phyloP scores from a whole-genome alignment of 495 filamentous ascomycete species.

The Pyrenopolyporus hunteri region DNA sequence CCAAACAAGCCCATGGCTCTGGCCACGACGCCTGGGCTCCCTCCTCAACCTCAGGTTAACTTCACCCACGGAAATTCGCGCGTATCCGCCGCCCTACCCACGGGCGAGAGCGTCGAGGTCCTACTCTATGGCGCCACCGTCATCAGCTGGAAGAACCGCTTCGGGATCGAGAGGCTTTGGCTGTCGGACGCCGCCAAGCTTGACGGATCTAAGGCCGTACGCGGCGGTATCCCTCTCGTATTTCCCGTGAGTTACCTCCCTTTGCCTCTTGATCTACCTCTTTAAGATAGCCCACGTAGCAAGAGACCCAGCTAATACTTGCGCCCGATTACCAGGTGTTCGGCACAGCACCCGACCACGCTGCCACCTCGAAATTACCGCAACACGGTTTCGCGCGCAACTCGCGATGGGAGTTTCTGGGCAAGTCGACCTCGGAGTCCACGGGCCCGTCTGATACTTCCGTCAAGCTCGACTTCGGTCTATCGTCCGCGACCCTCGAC shows the following conservation, averaged over 20 bases:
- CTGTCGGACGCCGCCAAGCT: slow-evolving; percentile 75
- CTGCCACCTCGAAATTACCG: slow-evolving; percentile 73
- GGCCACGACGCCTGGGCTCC: slow-evolving; percentile 66
- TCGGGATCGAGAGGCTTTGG: slow-evolving; percentile 86
- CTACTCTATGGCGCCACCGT: slow-evolving; percentile 92
- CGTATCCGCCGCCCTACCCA: slow-evolving; percentile 76
- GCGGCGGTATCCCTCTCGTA: slow-evolving; percentile 88
- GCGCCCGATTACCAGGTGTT: slow-evolving; percentile 68
- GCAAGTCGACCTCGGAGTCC: slow-evolving; percentile 69
- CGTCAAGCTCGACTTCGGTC: slow-evolving; percentile 94
- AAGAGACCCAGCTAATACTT: slow-evolving; percentile 10
- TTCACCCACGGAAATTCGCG: slow-evolving; percentile 67
- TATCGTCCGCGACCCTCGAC: slow-evolving; percentile 71
- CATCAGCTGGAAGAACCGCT: slow-evolving; percentile 84
- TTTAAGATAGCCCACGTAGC: neutral
- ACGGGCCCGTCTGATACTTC: slow-evolving; percentile 60
- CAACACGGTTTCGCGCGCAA: slow-evolving; percentile 97
- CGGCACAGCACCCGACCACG: slow-evolving; percentile 76
- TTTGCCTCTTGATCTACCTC: neutral
- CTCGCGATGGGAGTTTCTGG: slow-evolving; percentile 76
- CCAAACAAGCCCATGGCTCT: slow-evolving; percentile 81
- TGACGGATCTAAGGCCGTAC: slow-evolving; percentile 65
- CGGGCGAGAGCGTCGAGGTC: slow-evolving; percentile 83
- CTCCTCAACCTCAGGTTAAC: slow-evolving; percentile 70
- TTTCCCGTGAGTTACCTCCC: slow-evolving; percentile 73